Evolutionary conservation across 805 yeast species (phyloP), one percentile per base, ranked within the genome.

Genomic region (Ogataea henricii): DNA sequence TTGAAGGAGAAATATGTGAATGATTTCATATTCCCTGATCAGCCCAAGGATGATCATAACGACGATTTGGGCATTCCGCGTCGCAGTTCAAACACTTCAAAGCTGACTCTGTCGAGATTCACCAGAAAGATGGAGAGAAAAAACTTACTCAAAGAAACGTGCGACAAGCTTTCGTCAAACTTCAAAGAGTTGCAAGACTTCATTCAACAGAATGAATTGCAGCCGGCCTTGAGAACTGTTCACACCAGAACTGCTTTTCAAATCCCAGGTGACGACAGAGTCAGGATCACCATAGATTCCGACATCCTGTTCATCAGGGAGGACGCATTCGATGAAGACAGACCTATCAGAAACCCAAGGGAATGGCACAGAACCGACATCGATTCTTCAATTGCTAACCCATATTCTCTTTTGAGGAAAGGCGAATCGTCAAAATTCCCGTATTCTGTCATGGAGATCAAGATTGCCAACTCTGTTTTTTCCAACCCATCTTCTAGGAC

Each of bases 191-290:
- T 89, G 44, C 83, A 85, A 60, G 65, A 70, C 12, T 87, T 83
- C 60, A 85, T 92, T 52, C 63, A 68, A 34, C 81, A 81, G 45
- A 76, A 83, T 57, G 77, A 81, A 51, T 74, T 92, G 54, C 87
- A 89, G 68, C 99, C 99, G 12, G 81, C 88, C 32, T 70, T 94
- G 64, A 83, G 98, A 71, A 80, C 97, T 9, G 80, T 85, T 30
- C 89, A 88, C 71, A 87, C 89, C 35, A 79, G 98, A 67, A 88
- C 96, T 5, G 98, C 98, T 2, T 92, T 94, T 74, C 97, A 92
- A 74, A 92, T 92, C 59, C 99, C 99, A 2, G 97, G 97, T 49
- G 98, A 94, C 65, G 95, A 91, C 65, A 81, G 92, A 62, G 85
- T 91, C 32, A 83, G 98, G 65, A 83, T 94, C 51, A 84, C 88